Base-by-base conservation (phyloP, 257 asterid species). In the Nicotiana tomentosiformis region DNA sequence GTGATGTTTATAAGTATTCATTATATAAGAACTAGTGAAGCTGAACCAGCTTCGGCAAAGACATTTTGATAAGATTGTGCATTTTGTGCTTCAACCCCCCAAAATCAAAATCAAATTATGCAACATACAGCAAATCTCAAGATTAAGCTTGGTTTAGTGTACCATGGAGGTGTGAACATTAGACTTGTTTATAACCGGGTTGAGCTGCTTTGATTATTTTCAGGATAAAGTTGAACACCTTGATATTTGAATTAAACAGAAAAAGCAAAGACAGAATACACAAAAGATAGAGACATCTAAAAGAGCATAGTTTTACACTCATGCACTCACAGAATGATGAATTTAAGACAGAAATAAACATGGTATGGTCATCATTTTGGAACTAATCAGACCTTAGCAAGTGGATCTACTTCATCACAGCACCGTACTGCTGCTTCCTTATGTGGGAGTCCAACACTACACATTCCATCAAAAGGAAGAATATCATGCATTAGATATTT, bases 401-500 rank as follows among this genome's bases (percentile, higher is more conserved):
- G 92, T 67, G 92, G 94, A 83, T 93, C 88, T 37, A 93, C 95
- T 90, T 91, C 94, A 83, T 93, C 91, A 67, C 95, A 93, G 58
- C 94, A 91, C 51, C 85, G 86, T 30, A 91, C 82, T 0, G 95
- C 97, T 30, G 88, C 90, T 87, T 91, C 97, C 86, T 93, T 93
- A 80, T 91, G 95, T 18, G 95, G 97, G 83, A 91, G 87, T 55
- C 97, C 97, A 81, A 93, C 94, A 67, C 97, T 93, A 81, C 78
- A 39, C 83, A 62, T 69, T 78, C 51, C 89, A 86, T 32, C 46
- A 86, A 79, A 74, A 79, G 39, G 67, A 61, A 62, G 81, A 67
- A 18, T 15, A 69, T 1, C 20, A 1, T 37, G 65, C 32, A 29
- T 64, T 62, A 72, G 60, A 72, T 72, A 72, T 11, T 72, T 72